Evolutionary conservation across 305 asterid species (phyloP).

Genomic region (Fraxinus ornus): DNA sequence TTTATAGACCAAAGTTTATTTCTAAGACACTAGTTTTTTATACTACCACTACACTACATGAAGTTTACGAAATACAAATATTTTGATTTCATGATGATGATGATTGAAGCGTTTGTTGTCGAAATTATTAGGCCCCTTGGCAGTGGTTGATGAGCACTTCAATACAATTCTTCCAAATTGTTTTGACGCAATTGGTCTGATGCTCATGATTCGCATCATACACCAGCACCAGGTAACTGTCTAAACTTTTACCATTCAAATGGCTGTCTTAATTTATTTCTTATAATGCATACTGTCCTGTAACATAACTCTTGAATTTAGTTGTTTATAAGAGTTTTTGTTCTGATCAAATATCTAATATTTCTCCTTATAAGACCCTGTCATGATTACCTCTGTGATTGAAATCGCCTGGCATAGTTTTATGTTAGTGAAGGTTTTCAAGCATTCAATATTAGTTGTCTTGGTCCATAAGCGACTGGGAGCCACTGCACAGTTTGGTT

Average conservation of each 20-base stretch:
- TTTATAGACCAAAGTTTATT: neutral
- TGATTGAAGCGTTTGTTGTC: slow-evolving; percentile 29
- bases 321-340: neutral
- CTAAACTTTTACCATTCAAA: neutral
- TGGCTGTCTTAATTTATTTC: neutral
- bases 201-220: slow-evolving; percentile 96
- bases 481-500: slow-evolving; percentile 11
- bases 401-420: neutral
- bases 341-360: neutral
- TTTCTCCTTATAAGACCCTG: neutral
- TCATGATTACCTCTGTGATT: neutral
- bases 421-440: neutral
- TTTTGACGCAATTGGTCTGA: slow-evolving; percentile 90
- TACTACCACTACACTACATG: slow-evolving; percentile 9
- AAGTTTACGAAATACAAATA: slow-evolving; percentile 4
- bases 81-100: slow-evolving; percentile 7
- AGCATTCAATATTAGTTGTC: neutral
- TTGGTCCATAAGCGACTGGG: neutral
- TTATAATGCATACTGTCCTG: neutral
- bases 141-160: slow-evolving; percentile 84
- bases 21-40: neutral
- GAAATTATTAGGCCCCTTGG: slow-evolving; percentile 68
- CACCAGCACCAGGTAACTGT: slow-evolving; percentile 91
- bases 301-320: neutral
- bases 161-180: slow-evolving; percentile 74